These are phyloP conservation scores for Ustilago hordei DNA, from an alignment of 1,284 basidiomycete genomes.

Conservation along the genomic window DNA sequence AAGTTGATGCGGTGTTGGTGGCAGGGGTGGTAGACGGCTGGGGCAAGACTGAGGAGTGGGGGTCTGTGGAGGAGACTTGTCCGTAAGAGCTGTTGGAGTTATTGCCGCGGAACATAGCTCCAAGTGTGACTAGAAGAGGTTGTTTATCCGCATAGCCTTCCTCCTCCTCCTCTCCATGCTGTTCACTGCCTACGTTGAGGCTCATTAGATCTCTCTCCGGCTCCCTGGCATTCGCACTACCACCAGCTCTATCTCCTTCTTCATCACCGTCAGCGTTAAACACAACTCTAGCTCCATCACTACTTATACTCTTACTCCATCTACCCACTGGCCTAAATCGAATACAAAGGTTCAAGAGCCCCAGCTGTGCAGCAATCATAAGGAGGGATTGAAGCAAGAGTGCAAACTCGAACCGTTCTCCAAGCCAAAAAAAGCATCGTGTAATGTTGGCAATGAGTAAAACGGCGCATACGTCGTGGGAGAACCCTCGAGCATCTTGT, in stretches of 20 bases:
- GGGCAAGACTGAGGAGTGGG: conserved; percentile 9
- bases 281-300: conserved; percentile 40
- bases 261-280: conserved; percentile 23
- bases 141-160: conserved; percentile 43
- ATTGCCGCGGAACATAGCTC: conserved; percentile 17
- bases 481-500: conserved; percentile 82
- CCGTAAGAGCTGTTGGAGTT: conserved; percentile 18
- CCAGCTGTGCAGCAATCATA: conserved; percentile 72
- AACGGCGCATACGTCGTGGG: conserved; percentile 69
- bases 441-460: conserved; percentile 63
- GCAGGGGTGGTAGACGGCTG: background rate
- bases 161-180: background rate
- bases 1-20: background rate
- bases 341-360: conserved; percentile 72
- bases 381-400: conserved; percentile 70
- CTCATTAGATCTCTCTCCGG: conserved; percentile 29
- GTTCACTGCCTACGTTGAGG: conserved; percentile 3
- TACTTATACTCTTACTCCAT: conserved; percentile 40
- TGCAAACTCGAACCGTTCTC: conserved; percentile 80
- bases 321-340: conserved; percentile 68
- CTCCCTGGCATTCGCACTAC: background rate
- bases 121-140: conserved; percentile 45
- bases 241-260: background rate
- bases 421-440: conserved; percentile 78
- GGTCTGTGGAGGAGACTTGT: conserved; percentile 20